These are phyloP conservation scores for Nicotiana tomentosiformis DNA, from an alignment of 257 asterid species.

Conservation along the genomic window DNA sequence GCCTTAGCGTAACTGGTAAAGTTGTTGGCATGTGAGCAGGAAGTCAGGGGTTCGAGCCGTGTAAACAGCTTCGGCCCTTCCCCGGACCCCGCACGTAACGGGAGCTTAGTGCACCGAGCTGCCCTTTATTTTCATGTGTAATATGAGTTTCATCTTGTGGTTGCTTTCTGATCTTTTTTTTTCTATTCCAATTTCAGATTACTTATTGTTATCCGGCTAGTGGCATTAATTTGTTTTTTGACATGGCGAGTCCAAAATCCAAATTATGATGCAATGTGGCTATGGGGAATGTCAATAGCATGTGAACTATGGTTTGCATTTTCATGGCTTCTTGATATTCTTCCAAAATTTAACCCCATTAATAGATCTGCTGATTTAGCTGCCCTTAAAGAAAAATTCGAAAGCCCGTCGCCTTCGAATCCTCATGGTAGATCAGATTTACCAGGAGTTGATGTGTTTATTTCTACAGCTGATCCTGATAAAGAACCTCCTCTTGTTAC, in stretches of 20 bases:
- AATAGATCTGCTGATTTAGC: constrained; percentile 68
- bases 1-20: no score
- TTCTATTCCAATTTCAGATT: constrained; percentile 36
- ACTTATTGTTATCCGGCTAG: constrained; percentile 58
- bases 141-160: no score
- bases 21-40: no score
- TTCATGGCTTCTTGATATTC: constrained; percentile 90
- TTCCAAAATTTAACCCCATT: constrained; percentile 90
- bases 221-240: constrained; percentile 48
- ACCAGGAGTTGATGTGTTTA: constrained; percentile 83
- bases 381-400: constrained; percentile 80
- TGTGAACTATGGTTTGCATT: constrained; percentile 96
- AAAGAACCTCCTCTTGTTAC: constrained; percentile 95
- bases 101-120: no score
- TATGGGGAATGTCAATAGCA: constrained; percentile 78
- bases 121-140: no score
- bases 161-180: background rate
- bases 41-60: no score
- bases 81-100: no score
- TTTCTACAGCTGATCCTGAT: constrained; percentile 94
- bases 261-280: constrained; percentile 74
- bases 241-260: constrained; percentile 73
- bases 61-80: no score
- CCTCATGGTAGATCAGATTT: constrained; percentile 89
- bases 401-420: constrained; percentile 42